A percentile compares a stretch with the other conserved stretches of the same genome.
Conservation (phyloP, 345 rosid species). For the Crucihimalaya himalaica region DNA sequence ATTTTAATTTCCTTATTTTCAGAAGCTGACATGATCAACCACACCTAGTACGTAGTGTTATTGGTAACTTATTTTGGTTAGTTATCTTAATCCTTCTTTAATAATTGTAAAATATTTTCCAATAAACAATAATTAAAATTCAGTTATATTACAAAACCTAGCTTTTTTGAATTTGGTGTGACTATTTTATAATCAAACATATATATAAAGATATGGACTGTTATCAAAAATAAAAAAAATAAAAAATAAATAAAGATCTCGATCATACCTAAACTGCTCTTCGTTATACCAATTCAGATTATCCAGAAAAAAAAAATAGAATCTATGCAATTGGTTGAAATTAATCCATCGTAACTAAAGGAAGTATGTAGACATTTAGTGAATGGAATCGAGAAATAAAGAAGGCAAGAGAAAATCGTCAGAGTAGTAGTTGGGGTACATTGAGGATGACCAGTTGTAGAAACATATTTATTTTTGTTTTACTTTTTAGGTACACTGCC, state of each 20-base stretch:
- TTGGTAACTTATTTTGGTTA: background rate
- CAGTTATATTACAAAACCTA: too few relatives aligned
- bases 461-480: constrained; percentile 19
- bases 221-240: too few relatives aligned
- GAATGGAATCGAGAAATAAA: constrained; percentile 5
- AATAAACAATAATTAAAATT: too few relatives aligned
- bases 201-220: background rate
- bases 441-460: constrained; percentile 31
- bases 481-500: constrained; percentile 26
- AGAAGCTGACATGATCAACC: background rate
- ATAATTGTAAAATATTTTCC: too few relatives aligned
- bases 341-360: background rate
- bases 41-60: background rate
- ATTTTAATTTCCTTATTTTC: background rate
- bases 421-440: constrained; percentile 33
- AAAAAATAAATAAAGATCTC: background rate
- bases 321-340: background rate
- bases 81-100: background rate
- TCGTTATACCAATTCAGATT: background rate
- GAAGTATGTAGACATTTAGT: background rate
- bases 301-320: background rate
- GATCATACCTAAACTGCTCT: background rate
- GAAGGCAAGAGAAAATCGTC: constrained; percentile 16
- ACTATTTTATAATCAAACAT: background rate
- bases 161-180: background rate